Base-by-base conservation (phyloP, 352 stramenopile genomes). In the Ochromonadaceae sp. region DNA sequence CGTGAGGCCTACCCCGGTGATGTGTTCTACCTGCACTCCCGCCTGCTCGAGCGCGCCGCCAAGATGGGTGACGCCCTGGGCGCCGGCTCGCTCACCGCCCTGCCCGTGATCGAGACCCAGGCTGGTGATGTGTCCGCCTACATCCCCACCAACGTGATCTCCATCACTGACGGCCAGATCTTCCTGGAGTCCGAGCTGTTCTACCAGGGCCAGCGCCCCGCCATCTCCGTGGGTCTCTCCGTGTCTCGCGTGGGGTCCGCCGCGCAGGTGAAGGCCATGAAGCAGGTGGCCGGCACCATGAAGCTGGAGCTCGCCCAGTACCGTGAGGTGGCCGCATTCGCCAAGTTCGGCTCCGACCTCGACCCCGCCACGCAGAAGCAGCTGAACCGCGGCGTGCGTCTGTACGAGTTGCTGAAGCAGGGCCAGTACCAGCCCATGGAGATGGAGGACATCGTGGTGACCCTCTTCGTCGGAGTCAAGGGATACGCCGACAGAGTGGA, bases 121-220 rank as follows among this genome's bases (percentile, higher is more conserved):
- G 84, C 82, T 46, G 84, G 84, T 74, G 84, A 92, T 77, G 84
- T 92, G 74, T 91, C 84, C 38, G 84, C 84, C 30, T 92, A 91
- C 76, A 91, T 92, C 77, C 84, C 84, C 50, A 92, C 84, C 56
- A 92, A 92, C 61, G 84, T 92, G 28, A 92, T 92, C 78, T 89
- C 80, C 68, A 92, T 92, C 77, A 92, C 84, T 22, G 84, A 92
- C 78, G 84, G 84, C 73, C 84, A 92, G 74, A 92, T 92, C 72
- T 92, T 92, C 78, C 78, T 92, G 49, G 84, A 92, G 73, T 83
- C 78, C 43, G 83, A 92, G 70, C 76, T 92, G 20, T 91, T 91
- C 76, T 89, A 92, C 80, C 81, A 90, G 72, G 84, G 84, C 71
- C 83, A 90, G 73, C 82, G 84, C 68, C 84, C 84, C 42, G 84